Base-by-base conservation (phyloP, 2,329 filamentous ascomycete species). In the Sporothrix protearum region DNA sequence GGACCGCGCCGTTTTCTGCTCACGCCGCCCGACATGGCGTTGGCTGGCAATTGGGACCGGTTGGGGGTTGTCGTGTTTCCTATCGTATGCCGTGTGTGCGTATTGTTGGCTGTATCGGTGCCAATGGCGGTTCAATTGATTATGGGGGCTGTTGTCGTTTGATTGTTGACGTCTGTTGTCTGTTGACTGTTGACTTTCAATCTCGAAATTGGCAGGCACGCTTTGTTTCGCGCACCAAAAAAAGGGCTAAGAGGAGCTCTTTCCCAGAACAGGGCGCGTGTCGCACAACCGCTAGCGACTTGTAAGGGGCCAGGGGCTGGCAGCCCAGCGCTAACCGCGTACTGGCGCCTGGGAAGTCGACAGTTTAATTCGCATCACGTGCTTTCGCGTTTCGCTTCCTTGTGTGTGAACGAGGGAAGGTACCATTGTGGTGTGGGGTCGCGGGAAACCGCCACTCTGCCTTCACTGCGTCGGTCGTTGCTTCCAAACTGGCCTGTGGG, bases 331-430 rank as follows among this genome's bases (percentile, higher is more conserved):
- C 49, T 55, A 33, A 19, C 30, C 39, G 67, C 61, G 25, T 14
- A 10, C 19, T 14, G 19, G 66, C 16, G 10, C 8, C 6, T 19
- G 3, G 0, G 1, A 69, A 71, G 72, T 69, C 45, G 22, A 51
- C n/a, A n/a, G n/a, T 12, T 47, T 19, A 19, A 47, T 12, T 47
- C 42, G 2, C 19, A 12, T 75, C 74, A 75, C 72, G 74, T 75
- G 74, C 22, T 71, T 71, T 74, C 74, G 74, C 71, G 74, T 72
- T 36, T 36, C 10, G 8, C 14, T 3, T 67, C 36, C 33, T 71
- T 47, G 71, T 66, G 22, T 47, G 42, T 66, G 63, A 64, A 64
- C 59, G 6, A 9, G 39, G 42, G 42, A 22, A 22, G 59, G 2
- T 28, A 28, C 36, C 5, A 39, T 39, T 42, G n/a, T 8, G 1